Conservation (phyloP, 805 yeast species). For the Brettanomyces sp. region DNA sequence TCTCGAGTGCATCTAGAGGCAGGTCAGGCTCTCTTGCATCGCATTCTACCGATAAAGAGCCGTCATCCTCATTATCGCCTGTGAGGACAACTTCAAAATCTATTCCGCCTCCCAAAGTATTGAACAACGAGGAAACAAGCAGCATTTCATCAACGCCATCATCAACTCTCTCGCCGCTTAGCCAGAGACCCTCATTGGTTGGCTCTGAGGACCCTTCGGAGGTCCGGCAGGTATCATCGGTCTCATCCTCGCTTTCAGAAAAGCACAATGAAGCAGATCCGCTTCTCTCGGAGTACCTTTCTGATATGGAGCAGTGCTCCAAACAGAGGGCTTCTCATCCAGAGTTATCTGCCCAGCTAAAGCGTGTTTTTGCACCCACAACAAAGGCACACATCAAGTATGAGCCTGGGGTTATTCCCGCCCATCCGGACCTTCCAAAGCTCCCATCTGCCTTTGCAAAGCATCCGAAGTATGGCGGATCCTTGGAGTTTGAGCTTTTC, state of each 20-base stretch:
- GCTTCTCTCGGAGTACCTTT: slow-evolving; percentile 36
- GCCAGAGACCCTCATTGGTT: not conserved
- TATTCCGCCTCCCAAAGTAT: not conserved
- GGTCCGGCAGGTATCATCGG: not conserved
- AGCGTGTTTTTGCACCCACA: slow-evolving; percentile 14
- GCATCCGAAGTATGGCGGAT: slow-evolving; percentile 20
- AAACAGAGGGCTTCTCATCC: not conserved
- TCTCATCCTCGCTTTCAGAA: slow-evolving; percentile 9
- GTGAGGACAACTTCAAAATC: no score
- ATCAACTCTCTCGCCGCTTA: not conserved
- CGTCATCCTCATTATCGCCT: no score
- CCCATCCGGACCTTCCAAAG: slow-evolving; percentile 38
- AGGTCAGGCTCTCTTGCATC: no score
- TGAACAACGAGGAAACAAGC: slow-evolving; percentile 1
- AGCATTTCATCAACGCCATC: not conserved
- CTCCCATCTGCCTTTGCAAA: slow-evolving; percentile 39
- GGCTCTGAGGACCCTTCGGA: no score
- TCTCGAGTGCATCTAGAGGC: no score
- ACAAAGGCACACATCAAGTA: slow-evolving; percentile 19
- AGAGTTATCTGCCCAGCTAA: slow-evolving; percentile 5
- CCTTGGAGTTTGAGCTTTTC: slow-evolving; percentile 16
- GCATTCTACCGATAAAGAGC: no score
- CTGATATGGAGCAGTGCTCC: slow-evolving; percentile 17
- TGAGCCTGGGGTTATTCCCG: slow-evolving; percentile 37
- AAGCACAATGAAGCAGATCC: slow-evolving; percentile 30